Conservation (phyloP, 257 asterid genomes). For the Mentha longifolia region DNA sequence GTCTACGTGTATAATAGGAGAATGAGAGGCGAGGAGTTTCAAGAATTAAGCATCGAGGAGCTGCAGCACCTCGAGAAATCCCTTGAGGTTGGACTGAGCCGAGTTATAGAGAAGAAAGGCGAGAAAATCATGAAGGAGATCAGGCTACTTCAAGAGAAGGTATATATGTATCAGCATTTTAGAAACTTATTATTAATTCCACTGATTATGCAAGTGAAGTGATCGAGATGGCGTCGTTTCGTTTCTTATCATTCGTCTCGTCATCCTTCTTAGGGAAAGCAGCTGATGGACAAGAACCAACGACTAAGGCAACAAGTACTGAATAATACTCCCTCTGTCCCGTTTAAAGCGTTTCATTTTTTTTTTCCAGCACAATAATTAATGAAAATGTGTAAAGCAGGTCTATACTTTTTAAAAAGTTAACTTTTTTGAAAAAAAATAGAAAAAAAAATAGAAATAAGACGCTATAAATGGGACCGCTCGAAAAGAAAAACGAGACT, state of each 20-base stretch:
- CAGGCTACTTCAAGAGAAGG: slow-evolving; percentile 78
- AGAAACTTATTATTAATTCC: no score
- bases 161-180: slow-evolving; percentile 23
- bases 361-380: no score
- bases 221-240: neutral
- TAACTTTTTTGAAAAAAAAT: no score
- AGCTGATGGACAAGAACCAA: slow-evolving; percentile 71
- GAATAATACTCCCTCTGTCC: neutral
- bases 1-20: slow-evolving; percentile 46
- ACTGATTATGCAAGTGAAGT: no score
- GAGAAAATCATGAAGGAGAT: slow-evolving; percentile 75
- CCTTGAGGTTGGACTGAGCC: slow-evolving; percentile 73
- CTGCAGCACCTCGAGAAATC: slow-evolving; percentile 69
- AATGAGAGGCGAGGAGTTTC: slow-evolving; percentile 95
- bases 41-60: slow-evolving; percentile 76
- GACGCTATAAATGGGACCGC: no score
- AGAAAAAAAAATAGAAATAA: no score
- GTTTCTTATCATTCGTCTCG: neutral
- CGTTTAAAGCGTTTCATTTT: no score
- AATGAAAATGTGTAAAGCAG: no score
- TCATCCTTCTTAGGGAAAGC: slow-evolving; percentile 52
- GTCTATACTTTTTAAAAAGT: no score
- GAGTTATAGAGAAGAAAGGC: slow-evolving; percentile 77
- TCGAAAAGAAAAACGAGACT: no score
- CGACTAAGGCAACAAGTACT: slow-evolving; percentile 63